Evolutionary conservation across 1,284 basidiomycete species (phyloP), one percentile per base, ranked within the genome.

Genomic region (Pseudomicrostroma phylloplanum): DNA sequence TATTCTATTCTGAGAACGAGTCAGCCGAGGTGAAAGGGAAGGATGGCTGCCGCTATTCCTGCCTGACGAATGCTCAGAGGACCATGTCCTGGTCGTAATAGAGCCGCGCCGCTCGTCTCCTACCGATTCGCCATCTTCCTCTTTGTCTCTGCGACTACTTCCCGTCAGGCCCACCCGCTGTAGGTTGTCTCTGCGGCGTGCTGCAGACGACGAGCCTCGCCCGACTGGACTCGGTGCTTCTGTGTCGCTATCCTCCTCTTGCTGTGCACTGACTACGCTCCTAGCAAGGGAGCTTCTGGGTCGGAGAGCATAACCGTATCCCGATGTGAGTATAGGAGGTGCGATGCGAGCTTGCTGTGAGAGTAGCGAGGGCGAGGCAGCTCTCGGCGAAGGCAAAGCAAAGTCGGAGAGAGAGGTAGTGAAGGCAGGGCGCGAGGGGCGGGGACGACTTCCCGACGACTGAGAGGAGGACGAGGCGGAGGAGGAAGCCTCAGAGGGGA

Each of bases 321-420:
- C 30, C 30, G 30, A 36, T 3, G 30, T 36, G 30, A 36, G 30
- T 4, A 36, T 36, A 9, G 30, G 30, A 25, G 51, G 21, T 25
- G 51, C 51, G 21, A 15, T 25, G 51, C 25, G 19, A 4, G n/a
- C 21, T 25, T 19, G 51, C 13, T 54, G 13, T 6, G 51, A 13
- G 21, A 54, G 21, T 15, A 25, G 51, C 6, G 51, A 54, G 15
- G 51, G 8, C 6, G 51, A 19, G 51, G 21, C 13, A 15, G 21
- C n/a, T 21, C 51, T 48, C 17, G 43, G 17, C 7, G 15, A 15
- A 15, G 51, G 51, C 26, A 54, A 25, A 17, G 51, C 51, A 54
- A 54, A 54, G 51, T 54, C 51, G n/a, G 51, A 21, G 3, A 54
- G 51, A 17, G 51, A 54, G 15, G 51, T 54, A 13, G 51, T 54